Conservation (phyloP, 2,329 filamentous ascomycete species). For the Paecilomyces fulvus region DNA sequence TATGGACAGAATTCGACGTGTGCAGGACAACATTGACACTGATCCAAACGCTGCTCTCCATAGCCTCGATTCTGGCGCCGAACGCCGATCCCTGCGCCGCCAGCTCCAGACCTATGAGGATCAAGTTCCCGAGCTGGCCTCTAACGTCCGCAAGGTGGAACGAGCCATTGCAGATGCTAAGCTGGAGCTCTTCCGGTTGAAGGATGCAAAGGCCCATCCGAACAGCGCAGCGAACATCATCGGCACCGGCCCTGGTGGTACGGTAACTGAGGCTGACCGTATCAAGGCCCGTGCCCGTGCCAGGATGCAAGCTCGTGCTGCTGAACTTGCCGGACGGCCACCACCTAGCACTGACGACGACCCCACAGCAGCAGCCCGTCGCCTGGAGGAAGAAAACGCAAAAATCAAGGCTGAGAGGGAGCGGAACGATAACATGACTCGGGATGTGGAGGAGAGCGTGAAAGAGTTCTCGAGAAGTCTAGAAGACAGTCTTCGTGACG, state of each 20-base stretch:
- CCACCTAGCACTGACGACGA: slow-evolving; percentile 58
- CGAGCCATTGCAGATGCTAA: slow-evolving; percentile 86
- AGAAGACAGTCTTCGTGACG: slow-evolving; percentile 80
- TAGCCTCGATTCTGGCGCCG: slow-evolving; percentile 74
- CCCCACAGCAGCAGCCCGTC: slow-evolving; percentile 68
- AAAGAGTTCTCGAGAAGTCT: slow-evolving; percentile 77
- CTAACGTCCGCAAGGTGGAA: slow-evolving; percentile 82
- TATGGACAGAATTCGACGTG: slow-evolving; percentile 79
- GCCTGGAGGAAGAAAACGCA: slow-evolving; percentile 80
- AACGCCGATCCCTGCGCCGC: slow-evolving; percentile 74
- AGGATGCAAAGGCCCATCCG: slow-evolving; percentile 86
- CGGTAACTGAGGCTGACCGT: slow-evolving; percentile 85
- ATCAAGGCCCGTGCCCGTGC: slow-evolving; percentile 92
- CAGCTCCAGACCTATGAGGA: slow-evolving; percentile 85
- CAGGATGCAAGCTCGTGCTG: slow-evolving; percentile 97
- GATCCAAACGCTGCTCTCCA: slow-evolving; percentile 70
- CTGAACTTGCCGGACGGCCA: slow-evolving; percentile 81
- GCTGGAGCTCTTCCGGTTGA: slow-evolving; percentile 85
- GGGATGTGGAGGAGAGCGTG: slow-evolving; percentile 93
- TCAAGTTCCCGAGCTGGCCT: slow-evolving; percentile 83
- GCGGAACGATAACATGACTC: slow-evolving; percentile 92
- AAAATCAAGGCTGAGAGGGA: slow-evolving; percentile 78
- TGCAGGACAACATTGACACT: slow-evolving; percentile 89
- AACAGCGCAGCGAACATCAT: slow-evolving; percentile 71
- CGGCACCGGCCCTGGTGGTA: slow-evolving; percentile 84